phyloP scores from a whole-genome alignment of 2,329 filamentous ascomycete genomes.

The Penicillium paneum region DNA sequence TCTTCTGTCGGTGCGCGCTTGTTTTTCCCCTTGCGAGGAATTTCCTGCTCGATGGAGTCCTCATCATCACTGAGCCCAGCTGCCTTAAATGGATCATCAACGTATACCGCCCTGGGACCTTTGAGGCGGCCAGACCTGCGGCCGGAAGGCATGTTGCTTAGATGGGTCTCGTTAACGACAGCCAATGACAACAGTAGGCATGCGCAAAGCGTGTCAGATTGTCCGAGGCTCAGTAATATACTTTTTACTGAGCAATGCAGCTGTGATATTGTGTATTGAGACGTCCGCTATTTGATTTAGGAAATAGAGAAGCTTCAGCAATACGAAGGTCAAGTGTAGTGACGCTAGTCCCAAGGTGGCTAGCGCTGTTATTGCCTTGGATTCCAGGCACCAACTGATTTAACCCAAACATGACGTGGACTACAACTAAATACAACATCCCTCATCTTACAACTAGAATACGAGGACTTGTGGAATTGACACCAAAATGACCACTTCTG shows the following conservation, averaged over 20 bases:
- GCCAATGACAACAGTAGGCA: not conserved
- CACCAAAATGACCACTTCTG: no score
- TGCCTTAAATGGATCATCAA: slow-evolving; percentile 35
- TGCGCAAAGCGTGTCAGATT: not conserved
- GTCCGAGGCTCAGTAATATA: not conserved
- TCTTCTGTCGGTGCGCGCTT: slow-evolving; percentile 16
- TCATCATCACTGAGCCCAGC: slow-evolving; percentile 34
- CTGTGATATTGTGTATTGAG: not conserved
- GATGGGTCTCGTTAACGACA: not conserved
- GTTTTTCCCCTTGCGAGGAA: slow-evolving; percentile 13
- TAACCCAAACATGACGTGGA: not conserved
- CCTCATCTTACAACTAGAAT: not conserved
- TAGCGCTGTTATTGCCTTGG: not conserved
- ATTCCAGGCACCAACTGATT: not conserved
- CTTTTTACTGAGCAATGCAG: not conserved
- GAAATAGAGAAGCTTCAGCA: slow-evolving; percentile 7
- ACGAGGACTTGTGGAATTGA: no score
- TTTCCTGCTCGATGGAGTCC: slow-evolving; percentile 15
- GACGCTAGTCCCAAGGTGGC: not conserved
- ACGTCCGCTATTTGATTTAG: not conserved
- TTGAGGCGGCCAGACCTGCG: slow-evolving; percentile 38
- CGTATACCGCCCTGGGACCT: slow-evolving; percentile 33
- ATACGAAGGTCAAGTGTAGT: slow-evolving; percentile 2
- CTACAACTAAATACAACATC: no score
- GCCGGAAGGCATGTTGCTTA: slow-evolving; percentile 24